These are phyloP conservation scores for Fusarium kyushuense DNA, from an alignment of 2,329 filamentous ascomycete genomes.

Conservation along the genomic window DNA sequence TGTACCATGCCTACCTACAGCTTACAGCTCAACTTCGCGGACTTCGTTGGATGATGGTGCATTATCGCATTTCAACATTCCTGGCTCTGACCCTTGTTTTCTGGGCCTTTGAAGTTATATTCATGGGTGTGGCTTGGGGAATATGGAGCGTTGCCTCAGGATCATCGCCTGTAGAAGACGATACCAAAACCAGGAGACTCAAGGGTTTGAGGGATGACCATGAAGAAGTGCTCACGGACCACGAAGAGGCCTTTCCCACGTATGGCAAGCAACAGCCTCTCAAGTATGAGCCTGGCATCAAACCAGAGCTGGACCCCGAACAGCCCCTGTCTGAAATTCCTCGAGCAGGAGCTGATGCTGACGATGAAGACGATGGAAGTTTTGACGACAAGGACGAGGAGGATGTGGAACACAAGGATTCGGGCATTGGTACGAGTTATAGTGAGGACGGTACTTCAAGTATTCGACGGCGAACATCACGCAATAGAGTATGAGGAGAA, in stretches of 20 bases:
- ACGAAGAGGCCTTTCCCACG: constrained; percentile 59
- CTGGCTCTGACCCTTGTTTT: constrained; percentile 76
- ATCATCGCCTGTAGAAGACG: constrained; percentile 13
- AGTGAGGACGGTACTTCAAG: constrained; percentile 54
- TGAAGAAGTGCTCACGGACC: constrained; percentile 55
- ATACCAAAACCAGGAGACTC: constrained; percentile 21
- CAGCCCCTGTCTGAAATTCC: constrained; percentile 52
- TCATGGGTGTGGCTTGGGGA: constrained; percentile 74
- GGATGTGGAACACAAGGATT: constrained; percentile 54
- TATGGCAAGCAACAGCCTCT: constrained; percentile 57
- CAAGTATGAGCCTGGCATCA: constrained; percentile 56
- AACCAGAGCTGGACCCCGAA: constrained; percentile 51
- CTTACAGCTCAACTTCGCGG: constrained; percentile 83
- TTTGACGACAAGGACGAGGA: constrained; percentile 52
- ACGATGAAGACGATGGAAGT: constrained; percentile 58
- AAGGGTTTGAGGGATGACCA: constrained; percentile 43
- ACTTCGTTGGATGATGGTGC: constrained; percentile 87
- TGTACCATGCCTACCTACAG: constrained; percentile 76
- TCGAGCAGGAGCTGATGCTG: constrained; percentile 57
- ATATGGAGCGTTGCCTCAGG: constrained; percentile 58
- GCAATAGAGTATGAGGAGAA: constrained; percentile 33
- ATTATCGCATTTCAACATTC: constrained; percentile 78
- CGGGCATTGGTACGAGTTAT: constrained; percentile 67
- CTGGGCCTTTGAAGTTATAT: constrained; percentile 80
- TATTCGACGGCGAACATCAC: constrained; percentile 51